Evolutionary conservation across 2,329 filamentous ascomycete species (phyloP), one percentile per base, ranked within the genome.

Genomic region (Fusarium sp.): DNA sequence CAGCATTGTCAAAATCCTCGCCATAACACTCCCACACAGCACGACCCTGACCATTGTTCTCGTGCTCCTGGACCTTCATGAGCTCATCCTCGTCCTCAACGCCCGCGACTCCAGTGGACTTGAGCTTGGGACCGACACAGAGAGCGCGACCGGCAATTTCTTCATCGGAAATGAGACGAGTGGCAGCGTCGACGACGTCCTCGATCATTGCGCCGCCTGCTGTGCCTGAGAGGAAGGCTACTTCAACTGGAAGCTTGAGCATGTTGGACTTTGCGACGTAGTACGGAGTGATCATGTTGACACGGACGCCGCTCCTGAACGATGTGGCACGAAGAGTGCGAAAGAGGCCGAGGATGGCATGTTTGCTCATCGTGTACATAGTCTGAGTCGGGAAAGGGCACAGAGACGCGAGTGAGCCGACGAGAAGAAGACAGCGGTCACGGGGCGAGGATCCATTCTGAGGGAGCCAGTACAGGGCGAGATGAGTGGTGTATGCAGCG

Each of bases 221-320:
- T 14, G 72, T 72, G 15, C 90, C 90, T 0, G 88, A 86, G 4
- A 92, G 81, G 17, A 90, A 61, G 3, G 85, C 63, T 28, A 86
- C 81, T 18, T 82, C 88, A 2, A 69, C 58, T 2, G 78, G 61
- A 1, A 83, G 78, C 6, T 90, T 75, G 44, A 92, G 70, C 78
- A 81, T 81, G 68, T 75, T 84, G n/a, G 88, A 86, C 15, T 88
- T 90, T 70, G 89, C 86, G 72, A 84, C 81, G 76, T 91, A 92
- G 78, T 91, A 92, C 0, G 90, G 90, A 60, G 85, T 86, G n/a
- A 92, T 76, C 73, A 91, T 82, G 74, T 92, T 92, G 62, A 91
- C 81, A 44, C 91, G 84, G 42, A 92, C 79, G 24, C 87, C 86
- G 42, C 83, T 78, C 9, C 61, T 24, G 36, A 74, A 76, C 4